Percentiles rank a stretch among this genome's conserved stretches.
Evolutionary conservation across 1,284 basidiomycete species (phyloP).

Genomic region (Heterobasidion irregulare): DNA sequence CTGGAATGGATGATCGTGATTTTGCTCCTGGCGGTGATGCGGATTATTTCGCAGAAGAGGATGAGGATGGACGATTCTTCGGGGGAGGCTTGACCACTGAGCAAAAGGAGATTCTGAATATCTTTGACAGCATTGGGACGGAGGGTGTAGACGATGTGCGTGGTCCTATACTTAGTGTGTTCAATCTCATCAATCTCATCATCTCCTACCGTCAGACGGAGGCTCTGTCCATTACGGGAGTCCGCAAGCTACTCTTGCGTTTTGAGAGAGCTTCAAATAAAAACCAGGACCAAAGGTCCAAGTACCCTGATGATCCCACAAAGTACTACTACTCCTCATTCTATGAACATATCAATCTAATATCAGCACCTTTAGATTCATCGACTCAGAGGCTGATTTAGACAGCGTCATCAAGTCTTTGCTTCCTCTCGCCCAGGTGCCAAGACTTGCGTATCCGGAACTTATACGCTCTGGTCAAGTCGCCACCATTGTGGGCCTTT

Average conservation of each 20-base stretch:
- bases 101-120: constrained; percentile 86
- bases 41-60: constrained; percentile 86
- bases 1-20: constrained; percentile 31
- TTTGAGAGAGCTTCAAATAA: constrained; percentile 88
- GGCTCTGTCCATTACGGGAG: constrained; percentile 57
- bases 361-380: constrained; percentile 60
- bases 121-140: constrained; percentile 71
- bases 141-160: constrained; percentile 66
- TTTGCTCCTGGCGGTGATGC: constrained; percentile 82
- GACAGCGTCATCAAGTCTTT: constrained; percentile 83
- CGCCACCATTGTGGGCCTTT: constrained; percentile 68
- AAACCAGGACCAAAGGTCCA: constrained; percentile 92
- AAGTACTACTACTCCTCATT: constrained; percentile 42
- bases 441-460: constrained; percentile 83
- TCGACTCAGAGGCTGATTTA: constrained; percentile 95
- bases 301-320: constrained; percentile 83
- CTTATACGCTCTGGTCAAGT: constrained; percentile 73
- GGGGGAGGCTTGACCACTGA: constrained; percentile 85
- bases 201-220: constrained; percentile 36
- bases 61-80: constrained; percentile 89
- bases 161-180: constrained; percentile 12
- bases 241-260: constrained; percentile 69
- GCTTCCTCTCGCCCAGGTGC: constrained; percentile 84
- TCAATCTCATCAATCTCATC: neutral
- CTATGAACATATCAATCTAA: constrained; percentile 1